These are phyloP conservation scores for Hamamelis virginiana DNA, from an alignment of 164 flowering plant genomes.

Conservation along the genomic window DNA sequence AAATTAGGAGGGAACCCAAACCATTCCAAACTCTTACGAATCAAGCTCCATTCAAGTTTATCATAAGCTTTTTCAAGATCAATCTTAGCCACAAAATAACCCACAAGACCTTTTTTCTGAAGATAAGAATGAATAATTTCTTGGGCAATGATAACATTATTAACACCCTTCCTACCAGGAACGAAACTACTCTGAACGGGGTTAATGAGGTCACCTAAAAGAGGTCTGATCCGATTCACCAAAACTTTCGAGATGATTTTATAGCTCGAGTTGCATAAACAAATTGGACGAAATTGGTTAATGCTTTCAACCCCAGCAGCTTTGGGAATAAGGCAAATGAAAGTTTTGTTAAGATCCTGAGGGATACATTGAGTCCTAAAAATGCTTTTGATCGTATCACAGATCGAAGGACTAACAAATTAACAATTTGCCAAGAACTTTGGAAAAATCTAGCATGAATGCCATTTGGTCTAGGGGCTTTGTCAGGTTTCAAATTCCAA, in stretches of 20 bases:
- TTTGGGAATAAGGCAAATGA: not conserved
- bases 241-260: not conserved
- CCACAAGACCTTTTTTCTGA: not conserved
- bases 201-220: no score
- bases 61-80: no score
- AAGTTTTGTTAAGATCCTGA: not conserved
- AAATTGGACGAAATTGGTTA: not conserved
- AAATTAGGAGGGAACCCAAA: not conserved
- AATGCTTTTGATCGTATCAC: not conserved
- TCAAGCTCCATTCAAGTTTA: no score
- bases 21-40: not conserved
- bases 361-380: no score
- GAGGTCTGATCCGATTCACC: not conserved
- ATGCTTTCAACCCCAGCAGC: no score
- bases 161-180: not conserved
- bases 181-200: not conserved
- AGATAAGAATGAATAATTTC: not conserved
- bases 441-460: not conserved
- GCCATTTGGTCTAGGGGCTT: not conserved
- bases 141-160: not conserved
- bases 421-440: not conserved
- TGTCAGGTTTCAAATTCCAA: no score
- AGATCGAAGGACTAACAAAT: not conserved
- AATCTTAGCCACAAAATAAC: not conserved
- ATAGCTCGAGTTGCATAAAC: not conserved